Evolutionary conservation across 176 grass and related monocot genomes (phyloP).

Genomic region (Panicum miliaceum): DNA sequence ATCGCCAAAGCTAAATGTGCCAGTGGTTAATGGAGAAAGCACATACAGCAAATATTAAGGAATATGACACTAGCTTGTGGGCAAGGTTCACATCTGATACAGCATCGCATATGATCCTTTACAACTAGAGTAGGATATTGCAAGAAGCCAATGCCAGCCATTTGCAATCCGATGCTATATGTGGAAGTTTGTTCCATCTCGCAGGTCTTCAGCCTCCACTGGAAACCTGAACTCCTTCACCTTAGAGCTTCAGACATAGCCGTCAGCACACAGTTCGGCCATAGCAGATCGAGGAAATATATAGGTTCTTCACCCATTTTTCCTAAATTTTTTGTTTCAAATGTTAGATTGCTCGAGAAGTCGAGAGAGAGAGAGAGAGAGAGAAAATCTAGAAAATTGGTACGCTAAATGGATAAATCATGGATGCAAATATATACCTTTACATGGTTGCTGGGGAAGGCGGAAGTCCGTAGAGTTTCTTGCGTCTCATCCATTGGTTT

Average conservation of each 20-base stretch:
- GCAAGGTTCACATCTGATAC: not conserved
- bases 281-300: conserved; percentile 71
- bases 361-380: too few relatives aligned
- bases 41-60: not conserved
- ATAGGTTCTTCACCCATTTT: conserved; percentile 82
- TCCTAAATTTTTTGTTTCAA: conserved; percentile 44
- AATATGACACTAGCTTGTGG: not conserved
- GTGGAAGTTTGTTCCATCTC: not conserved
- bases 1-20: not conserved
- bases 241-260: conserved; percentile 1
- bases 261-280: conserved; percentile 69
- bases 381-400: not conserved
- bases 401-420: not conserved
- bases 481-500: conserved; percentile 82
- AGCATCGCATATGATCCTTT: not conserved
- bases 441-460: conserved; percentile 78
- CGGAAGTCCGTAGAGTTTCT: conserved; percentile 81
- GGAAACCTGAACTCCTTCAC: not conserved
- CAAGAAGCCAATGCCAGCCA: not conserved
- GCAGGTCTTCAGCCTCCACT: conserved; percentile 25
- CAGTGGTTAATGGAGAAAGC: not conserved
- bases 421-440: conserved; percentile 48
- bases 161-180: not conserved
- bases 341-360: conserved; percentile 21
- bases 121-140: not conserved